Evolutionary conservation across 306 rosid species (phyloP).

Genomic region (Neltuma alba): DNA sequence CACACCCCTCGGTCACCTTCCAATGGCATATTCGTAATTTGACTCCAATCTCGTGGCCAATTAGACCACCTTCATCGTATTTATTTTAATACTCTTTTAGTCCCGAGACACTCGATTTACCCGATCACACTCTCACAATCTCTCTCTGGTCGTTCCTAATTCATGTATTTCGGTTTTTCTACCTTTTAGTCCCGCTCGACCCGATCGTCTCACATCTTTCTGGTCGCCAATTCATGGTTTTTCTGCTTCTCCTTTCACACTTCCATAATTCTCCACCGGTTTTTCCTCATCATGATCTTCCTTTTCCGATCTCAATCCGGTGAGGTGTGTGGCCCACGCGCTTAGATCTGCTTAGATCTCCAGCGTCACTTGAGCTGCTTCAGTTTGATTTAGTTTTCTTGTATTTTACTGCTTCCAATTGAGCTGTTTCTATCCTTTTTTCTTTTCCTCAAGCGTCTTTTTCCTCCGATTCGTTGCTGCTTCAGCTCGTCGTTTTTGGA

Average conservation of each 20-base stretch:
- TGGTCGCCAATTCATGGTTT: not conserved
- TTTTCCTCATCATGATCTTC: conserved; percentile 4
- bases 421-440: not conserved
- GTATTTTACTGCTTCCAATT: not conserved
- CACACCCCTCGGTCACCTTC: not conserved
- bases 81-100: conserved; percentile 29
- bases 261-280: conserved; percentile 16
- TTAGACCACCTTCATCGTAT: not conserved
- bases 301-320: conserved; percentile 10
- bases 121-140: not conserved
- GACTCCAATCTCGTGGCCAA: not conserved
- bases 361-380: not conserved
- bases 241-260: conserved; percentile 25
- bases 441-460: not conserved
- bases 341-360: conserved; percentile 51
- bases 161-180: not conserved
- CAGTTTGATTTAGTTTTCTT: not conserved
- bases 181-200: conserved; percentile 23
- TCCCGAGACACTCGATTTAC: conserved; percentile 17
- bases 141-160: not conserved
- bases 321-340: not conserved
- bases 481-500: not conserved
- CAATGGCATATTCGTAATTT: conserved; percentile 48
- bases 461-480: conserved; percentile 12
- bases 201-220: not conserved